phyloP scores from a whole-genome alignment of 345 rosid species.

The Moricandia moricandioides region DNA sequence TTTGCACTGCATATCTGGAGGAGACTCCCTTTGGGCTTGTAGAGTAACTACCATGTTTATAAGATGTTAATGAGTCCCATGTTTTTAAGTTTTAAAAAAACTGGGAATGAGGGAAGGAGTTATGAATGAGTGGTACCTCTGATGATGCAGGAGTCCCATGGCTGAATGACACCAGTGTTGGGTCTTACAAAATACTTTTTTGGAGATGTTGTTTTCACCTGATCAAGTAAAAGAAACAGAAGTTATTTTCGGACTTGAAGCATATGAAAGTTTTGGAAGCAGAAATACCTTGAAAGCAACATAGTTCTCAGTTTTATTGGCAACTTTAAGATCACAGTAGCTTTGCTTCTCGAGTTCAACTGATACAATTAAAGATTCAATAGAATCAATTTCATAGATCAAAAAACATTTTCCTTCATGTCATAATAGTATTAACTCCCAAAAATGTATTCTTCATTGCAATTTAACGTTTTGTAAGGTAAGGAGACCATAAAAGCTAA shows the following conservation, averaged over 20 bases:
- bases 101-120: not conserved
- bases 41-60: slow-evolving; percentile 60
- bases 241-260: not conserved
- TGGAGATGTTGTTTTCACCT: slow-evolving; percentile 98
- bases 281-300: slow-evolving; percentile 72
- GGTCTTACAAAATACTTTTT: slow-evolving; percentile 98
- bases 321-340: slow-evolving; percentile 67
- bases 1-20: slow-evolving; percentile 90
- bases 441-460: not conserved
- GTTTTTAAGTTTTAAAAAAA: not conserved
- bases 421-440: not conserved
- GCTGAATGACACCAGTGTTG: slow-evolving; percentile 76
- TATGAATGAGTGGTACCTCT: slow-evolving; percentile 47
- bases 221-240: slow-evolving; percentile 11
- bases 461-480: not conserved
- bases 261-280: not conserved
- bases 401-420: not conserved
- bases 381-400: not conserved
- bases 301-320: slow-evolving; percentile 67
- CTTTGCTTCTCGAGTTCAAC: slow-evolving; percentile 73
- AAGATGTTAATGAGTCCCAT: not conserved
- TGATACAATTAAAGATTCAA: slow-evolving; percentile 32
- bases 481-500: not conserved
- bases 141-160: slow-evolving; percentile 70
- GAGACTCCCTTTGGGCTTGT: slow-evolving; percentile 81